Evolutionary conservation across 1,284 basidiomycete genomes (phyloP), one percentile per base, ranked within the genome.

Genomic region (Fomitiporia mediterranea): DNA sequence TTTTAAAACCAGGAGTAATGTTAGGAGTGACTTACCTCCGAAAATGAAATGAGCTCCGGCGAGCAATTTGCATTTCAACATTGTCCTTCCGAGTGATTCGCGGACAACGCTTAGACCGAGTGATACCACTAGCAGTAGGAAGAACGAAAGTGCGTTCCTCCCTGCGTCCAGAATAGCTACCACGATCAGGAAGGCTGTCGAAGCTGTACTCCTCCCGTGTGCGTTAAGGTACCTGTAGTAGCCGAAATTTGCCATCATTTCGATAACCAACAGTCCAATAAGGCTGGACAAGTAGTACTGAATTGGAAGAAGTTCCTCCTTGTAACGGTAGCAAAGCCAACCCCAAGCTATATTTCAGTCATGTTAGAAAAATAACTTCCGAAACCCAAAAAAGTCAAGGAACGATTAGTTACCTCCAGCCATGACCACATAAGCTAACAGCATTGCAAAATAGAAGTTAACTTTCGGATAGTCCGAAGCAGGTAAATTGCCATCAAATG

Each of bases 391-490:
- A 23, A 43, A 43, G 21, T 11, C n/a, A 15, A 23, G 27, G 27
- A 23, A 1, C 21, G 21, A 25, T 7, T n/a, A n/a, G 21, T 25
- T 25, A 43, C 42, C 42, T 23, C 19, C 28, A 9, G 47, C 54
- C 46, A 56, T 37, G 17, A 32, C 49, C 17, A 35, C 37, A n/a
- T 53, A 40, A 6, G 15, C 9, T 11, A 74, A 89, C 8, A 43
- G 34, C 48, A 56, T 38, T 13, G 46, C 34, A 34, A 56, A 42
- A 32, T 56, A 67, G 69, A 96, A 93, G 60, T 83, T 87, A 66
- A 98, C 90, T 82, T 99, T 99, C n/a, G 96, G 96, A 69, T 98
- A 97, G 69, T 99, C 96, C 2, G 90, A 82, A 2, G 95, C 94
- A 2, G 96, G 83, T 17, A 99, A 78, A 68, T 91, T 83, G 35